Conservation (phyloP, 2,329 filamentous ascomycete species). For the Diplodia sapinea region DNA sequence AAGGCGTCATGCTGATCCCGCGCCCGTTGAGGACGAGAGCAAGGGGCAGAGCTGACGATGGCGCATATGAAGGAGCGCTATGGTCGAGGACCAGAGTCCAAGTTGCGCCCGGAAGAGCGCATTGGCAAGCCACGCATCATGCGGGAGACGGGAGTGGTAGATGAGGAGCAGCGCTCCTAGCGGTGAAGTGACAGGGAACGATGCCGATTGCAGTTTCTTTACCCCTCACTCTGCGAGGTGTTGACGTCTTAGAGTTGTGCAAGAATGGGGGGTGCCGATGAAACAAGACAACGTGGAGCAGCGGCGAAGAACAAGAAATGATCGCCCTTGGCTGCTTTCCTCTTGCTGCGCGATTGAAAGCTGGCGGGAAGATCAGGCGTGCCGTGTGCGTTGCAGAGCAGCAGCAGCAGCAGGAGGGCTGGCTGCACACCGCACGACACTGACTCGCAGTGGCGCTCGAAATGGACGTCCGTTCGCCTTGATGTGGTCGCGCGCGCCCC, state of each 20-base stretch:
- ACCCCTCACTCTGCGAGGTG: background rate
- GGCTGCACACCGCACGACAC: background rate
- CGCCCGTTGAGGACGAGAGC: background rate
- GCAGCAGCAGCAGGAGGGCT: background rate
- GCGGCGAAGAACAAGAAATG: background rate
- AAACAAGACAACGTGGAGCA: background rate
- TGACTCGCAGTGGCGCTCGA: constrained; percentile 21
- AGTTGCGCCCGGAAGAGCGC: background rate
- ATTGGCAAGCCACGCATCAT: background rate
- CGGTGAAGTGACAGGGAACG: background rate
- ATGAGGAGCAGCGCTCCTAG: background rate
- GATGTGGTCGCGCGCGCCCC: background rate
- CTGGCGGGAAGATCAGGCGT: constrained; percentile 7
- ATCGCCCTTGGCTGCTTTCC: constrained; percentile 14
- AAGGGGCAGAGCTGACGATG: background rate
- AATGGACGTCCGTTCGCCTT: constrained; percentile 4
- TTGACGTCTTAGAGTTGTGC: background rate
- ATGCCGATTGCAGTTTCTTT: background rate
- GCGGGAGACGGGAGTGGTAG: background rate
- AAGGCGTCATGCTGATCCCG: background rate
- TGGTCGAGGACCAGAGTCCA: background rate
- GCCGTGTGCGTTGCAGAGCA: background rate
- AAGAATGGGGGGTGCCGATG: background rate
- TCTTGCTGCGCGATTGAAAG: background rate
- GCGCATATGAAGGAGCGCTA: constrained; percentile 1